Evolutionary conservation across 306 rosid genomes (phyloP), one percentile per base, ranked within the genome.

Genomic region (Gastrolobium bilobum): DNA sequence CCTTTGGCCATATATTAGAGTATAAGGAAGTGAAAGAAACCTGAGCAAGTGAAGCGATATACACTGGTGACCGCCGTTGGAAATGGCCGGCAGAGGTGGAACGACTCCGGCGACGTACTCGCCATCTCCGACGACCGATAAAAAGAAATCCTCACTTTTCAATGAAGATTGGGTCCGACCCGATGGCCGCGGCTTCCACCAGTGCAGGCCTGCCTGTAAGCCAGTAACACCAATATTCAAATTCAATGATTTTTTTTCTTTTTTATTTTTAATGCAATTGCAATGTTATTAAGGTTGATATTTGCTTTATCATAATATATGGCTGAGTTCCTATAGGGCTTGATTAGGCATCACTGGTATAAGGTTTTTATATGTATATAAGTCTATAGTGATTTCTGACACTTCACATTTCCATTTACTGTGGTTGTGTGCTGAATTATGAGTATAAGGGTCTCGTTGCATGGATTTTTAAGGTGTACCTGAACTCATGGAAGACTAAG

Each of bases 191-290:
- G 88, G 81, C 37, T 91, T 95, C 81, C 96, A 90, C 68, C 97
- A 93, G 82, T 93, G 99, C 82, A 90, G 99, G 52, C 98, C 97
- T 56, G 96, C 98, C 4, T 90, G 99, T 95, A 88, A 80, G 82
- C 71, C 38, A 34, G 14, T 62, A 35, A 20, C 58, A 33, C 61
- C 10, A 9, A 39, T 1, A 10, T 37, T 64, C 68, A 44, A 31
- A 62, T 44, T 65, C 13, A 35, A 7, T 15, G 4, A 29, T 7
- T 29, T 38, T 31, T 0, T 79, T 51, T 6, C 69, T 46, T 39
- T 47, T 10, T 62, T 14, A 8, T 31, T 9, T 44, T 68, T 30
- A 51, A 37, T 68, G 50, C 50, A 59, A 10, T 80, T 37, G 10
- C 47, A 13, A 39, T 37, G 35, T 11, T 50, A 44, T 11, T 26